These are phyloP conservation scores for Mitragyna speciosa DNA, from an alignment of 257 asterid species.

Conservation along the genomic window DNA sequence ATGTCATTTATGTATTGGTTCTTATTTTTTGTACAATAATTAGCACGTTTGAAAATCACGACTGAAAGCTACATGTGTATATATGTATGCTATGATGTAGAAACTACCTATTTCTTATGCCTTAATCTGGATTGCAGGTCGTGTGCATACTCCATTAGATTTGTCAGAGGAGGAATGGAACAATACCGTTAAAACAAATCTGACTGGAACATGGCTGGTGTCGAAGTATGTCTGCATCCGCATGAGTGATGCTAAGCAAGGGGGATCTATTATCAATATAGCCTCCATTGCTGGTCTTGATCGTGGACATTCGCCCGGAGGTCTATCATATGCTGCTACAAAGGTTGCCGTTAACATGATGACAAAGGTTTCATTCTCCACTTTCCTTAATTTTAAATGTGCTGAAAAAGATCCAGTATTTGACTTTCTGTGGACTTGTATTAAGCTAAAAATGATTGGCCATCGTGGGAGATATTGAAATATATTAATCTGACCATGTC, in stretches of 20 bases:
- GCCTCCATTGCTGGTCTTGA: constrained; percentile 31
- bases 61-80: background rate
- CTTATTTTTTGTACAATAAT: background rate
- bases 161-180: constrained; percentile 35
- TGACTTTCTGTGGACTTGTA: background rate
- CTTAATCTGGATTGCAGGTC: constrained; percentile 12
- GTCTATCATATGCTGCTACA: constrained; percentile 28
- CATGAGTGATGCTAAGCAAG: constrained; percentile 28
- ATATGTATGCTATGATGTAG: background rate
- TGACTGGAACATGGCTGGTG: constrained; percentile 35
- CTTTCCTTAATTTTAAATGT: background rate
- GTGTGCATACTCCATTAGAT: constrained; percentile 25
- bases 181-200: constrained; percentile 20
- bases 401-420: background rate
- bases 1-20: background rate
- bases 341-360: constrained; percentile 30
- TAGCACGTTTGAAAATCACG: background rate
- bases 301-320: constrained; percentile 33
- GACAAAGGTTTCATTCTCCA: constrained; percentile 26
- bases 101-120: background rate
- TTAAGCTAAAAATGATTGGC: background rate
- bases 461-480: background rate
- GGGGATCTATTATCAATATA: constrained; percentile 37
- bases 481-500: background rate
- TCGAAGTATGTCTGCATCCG: constrained; percentile 26